Evolutionary conservation across 345 rosid genomes (phyloP).

Genomic region (Arabis hirsuta): DNA sequence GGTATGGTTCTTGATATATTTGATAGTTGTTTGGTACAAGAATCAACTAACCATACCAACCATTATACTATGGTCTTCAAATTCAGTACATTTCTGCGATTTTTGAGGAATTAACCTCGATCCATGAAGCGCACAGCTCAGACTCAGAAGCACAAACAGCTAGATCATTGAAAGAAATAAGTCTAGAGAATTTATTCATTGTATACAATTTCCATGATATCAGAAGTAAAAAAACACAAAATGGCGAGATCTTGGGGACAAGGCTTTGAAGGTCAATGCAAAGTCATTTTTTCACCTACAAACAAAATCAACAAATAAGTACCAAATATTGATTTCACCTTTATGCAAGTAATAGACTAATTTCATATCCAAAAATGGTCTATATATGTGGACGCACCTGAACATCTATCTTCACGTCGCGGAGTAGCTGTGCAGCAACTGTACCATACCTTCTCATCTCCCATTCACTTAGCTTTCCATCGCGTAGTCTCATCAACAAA

Average conservation of each 20-base stretch:
- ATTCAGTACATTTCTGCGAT: not conserved
- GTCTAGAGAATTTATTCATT: not conserved
- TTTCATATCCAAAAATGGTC: not conserved
- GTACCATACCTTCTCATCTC: slow-evolving; percentile 88
- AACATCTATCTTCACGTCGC: slow-evolving; percentile 62
- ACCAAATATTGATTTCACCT: not conserved
- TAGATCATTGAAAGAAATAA: slow-evolving; percentile 6
- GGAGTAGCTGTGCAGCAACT: slow-evolving; percentile 91
- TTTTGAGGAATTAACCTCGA: not conserved
- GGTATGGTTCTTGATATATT: not conserved
- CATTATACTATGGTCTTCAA: not conserved
- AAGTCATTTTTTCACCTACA: slow-evolving; percentile 40
- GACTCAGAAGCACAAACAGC: not conserved
- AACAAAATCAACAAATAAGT: slow-evolving; percentile 5
- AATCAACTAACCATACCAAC: not conserved
- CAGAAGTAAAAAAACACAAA: not conserved
- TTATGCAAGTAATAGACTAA: not conserved
- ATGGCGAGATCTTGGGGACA: not conserved
- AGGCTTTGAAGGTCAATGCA: slow-evolving; percentile 1
- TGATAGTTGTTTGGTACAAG: not conserved
- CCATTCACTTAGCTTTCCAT: slow-evolving; percentile 77
- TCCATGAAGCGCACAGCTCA: not conserved
- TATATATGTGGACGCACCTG: slow-evolving; percentile 21
- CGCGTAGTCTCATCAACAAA: slow-evolving; percentile 45
- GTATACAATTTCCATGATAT: slow-evolving; percentile 11